Percentiles rank a stretch among this genome's conserved stretches.
Conservation (phyloP, 768 basidiomycete species). For the Tricholoma matsutake region DNA sequence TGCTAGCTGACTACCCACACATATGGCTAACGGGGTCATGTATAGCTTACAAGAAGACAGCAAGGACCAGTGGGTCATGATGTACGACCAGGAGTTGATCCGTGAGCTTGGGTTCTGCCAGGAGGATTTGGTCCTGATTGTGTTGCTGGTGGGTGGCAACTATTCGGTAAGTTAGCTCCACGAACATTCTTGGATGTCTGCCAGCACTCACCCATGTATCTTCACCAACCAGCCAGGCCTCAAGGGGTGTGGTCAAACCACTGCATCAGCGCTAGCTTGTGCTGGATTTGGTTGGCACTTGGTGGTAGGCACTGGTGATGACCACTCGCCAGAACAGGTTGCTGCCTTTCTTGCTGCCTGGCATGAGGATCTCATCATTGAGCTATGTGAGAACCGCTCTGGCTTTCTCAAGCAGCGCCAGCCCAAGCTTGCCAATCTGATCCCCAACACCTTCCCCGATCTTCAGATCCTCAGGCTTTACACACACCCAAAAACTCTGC, state of each 20-base stretch:
- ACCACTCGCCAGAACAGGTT: not conserved
- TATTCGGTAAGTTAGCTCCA: not conserved
- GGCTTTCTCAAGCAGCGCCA: not conserved
- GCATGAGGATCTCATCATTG: not conserved
- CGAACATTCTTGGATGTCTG: no score
- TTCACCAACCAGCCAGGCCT: not conserved
- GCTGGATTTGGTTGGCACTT: not conserved
- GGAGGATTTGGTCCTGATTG: not conserved
- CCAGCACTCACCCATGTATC: no score
- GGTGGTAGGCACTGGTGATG: not conserved
- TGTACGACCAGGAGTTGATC: not conserved
- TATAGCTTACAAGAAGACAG: not conserved
- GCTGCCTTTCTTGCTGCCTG: not conserved
- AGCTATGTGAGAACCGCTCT: not conserved
- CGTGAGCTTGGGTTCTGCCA: not conserved
- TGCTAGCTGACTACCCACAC: no score
- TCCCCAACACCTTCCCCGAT: not conserved
- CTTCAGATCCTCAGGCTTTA: not conserved
- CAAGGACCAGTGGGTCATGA: not conserved
- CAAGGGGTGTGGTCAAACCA: not conserved
- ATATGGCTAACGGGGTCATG: no score
- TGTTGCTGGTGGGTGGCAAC: not conserved
- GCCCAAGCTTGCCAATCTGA: not conserved
- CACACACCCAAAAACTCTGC: not conserved
- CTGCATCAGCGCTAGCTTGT: not conserved